These are phyloP conservation scores for Ilyonectria robusta DNA, from an alignment of 2,329 filamentous ascomycete genomes.

Conservation along the genomic window DNA sequence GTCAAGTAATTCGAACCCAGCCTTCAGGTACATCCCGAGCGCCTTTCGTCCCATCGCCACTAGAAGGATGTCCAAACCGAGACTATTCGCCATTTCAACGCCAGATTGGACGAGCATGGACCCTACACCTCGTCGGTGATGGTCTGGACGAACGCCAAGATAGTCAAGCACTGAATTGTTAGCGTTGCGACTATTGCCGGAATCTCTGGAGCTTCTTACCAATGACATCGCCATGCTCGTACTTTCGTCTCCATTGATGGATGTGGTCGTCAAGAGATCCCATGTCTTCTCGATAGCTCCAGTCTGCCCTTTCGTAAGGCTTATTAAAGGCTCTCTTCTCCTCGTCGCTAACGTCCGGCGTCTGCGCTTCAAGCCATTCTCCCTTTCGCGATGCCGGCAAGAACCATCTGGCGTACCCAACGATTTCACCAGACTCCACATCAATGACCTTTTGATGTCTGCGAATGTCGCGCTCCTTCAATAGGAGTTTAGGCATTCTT, in stretches of 20 bases:
- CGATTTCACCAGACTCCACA: conserved; percentile 37
- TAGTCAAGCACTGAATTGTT: conserved; percentile 39
- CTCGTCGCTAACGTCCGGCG: conserved; percentile 29
- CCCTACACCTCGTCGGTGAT: conserved; percentile 39
- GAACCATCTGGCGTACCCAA: conserved; percentile 42
- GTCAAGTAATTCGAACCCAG: conserved; percentile 35
- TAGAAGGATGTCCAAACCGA: conserved; percentile 36
- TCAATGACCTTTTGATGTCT: conserved; percentile 41
- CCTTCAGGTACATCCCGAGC: conserved; percentile 35
- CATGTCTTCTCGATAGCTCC: conserved; percentile 9
- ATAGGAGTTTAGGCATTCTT: conserved; percentile 35
- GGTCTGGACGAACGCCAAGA: conserved; percentile 39
- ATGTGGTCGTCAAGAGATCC: conserved; percentile 32
- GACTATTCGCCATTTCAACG: conserved; percentile 31
- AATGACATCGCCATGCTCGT: conserved; percentile 27
- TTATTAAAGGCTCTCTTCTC: conserved; percentile 5
- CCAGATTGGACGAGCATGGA: conserved; percentile 43
- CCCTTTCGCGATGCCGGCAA: conserved; percentile 27
- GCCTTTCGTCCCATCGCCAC: conserved; percentile 39
- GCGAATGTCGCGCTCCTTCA: conserved; percentile 32
- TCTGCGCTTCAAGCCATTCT: conserved; percentile 33
- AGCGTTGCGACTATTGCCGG: neutral
- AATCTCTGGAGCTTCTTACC: conserved; percentile 7
- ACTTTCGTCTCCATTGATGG: conserved; percentile 23
- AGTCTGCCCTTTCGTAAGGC: conserved; percentile 13